Base-by-base conservation (phyloP, 768 basidiomycete species). In the Pulveroboletus ravenelii region DNA sequence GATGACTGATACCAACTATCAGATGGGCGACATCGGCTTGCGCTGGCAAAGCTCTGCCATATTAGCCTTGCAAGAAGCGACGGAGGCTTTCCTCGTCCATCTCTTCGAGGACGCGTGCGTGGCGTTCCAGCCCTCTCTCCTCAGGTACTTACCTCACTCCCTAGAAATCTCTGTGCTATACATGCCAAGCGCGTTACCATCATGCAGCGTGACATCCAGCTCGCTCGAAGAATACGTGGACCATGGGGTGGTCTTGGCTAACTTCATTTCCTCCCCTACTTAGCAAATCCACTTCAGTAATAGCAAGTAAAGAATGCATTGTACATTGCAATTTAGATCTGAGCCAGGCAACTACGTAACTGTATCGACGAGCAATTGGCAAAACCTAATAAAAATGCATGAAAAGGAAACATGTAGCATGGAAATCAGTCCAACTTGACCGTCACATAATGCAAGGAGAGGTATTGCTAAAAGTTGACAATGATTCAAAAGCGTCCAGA, bases 81-180 rank as follows among this genome's bases (percentile, higher is more conserved):
- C 93, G 20, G 93, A 96, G 68, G 92, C 93, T 13, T 96, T 81
- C 61, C 75, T 98, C 15, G 91, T 99, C 17, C 94, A 98, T 71
- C 72, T 98, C 39, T 98, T 99, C 56, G 96, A 99, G 71, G 96
- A 99, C 71, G 93, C 95, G 91, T 97, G 69, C 74, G 93, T 89
- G 25, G 8, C 39, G 30, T 46, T 41, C 17, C 29, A 13, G 20
- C 17, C 29, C 23, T 52, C 18, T 36, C 27, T 17, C 39, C 40
- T 53, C 38, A 59, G 23, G 25, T n/a, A 41, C 18, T 35, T n/a
- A 40, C 18, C 34, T 41, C 18, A n/a, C 41, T 13, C 45, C 53
- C 18, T 54, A 96, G 93, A 38, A 96, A 97, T 67, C 74, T 96
- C 31, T 99, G 96, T 63, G 94, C 95, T 6, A 89, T 99, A 57